Evolutionary conservation across 768 basidiomycete species (phyloP), one percentile per base, ranked within the genome.

Genomic region (Mycena haematopus): DNA sequence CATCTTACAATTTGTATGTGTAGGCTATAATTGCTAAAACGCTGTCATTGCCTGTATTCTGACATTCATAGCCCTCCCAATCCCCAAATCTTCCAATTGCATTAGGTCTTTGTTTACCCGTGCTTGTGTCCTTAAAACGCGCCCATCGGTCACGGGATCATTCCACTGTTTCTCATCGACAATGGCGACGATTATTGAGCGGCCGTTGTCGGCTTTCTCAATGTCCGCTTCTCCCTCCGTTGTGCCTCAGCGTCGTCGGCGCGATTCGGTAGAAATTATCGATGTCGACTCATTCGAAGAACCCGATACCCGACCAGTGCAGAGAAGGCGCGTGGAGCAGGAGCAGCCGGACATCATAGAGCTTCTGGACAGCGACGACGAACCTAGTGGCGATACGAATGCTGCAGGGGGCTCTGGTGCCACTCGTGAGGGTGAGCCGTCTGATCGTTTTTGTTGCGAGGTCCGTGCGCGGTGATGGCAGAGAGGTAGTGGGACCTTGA

Each of bases 331-430:
- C 24, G 36, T 58, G 52, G 58, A 62, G 51, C 40, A 15, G n/a
- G 19, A 21, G 14, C 53, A 21, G 14, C 53, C 35, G 8, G 61
- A 63, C 25, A 36, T 67, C 38, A 67, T 67, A 36, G 65, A 67
- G 52, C 42, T 67, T 22, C 31, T 67, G 45, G 65, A 67, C 45
- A 66, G 65, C 50, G 65, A 66, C n/a, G 61, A 63, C 25, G 65
- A 66, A 40, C 25, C 35, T 38, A 42, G 40, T 21, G 40, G 19
- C 7, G 40, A n/a, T 42, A n/a, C 40, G 40, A 42, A 21, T 14
- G 47, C 36, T 6, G 55, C 44, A 9, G 56, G 60, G 19, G 22
- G 51, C 22, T 58, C 56, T 33, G 21, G 35, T 29, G 13, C 33
- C 14, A 36, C 52, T 8, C 40, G 40, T 55, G 60, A 52, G 47